Base-by-base conservation (phyloP, 306 rosid genomes). In the Acacia acuminata region DNA sequence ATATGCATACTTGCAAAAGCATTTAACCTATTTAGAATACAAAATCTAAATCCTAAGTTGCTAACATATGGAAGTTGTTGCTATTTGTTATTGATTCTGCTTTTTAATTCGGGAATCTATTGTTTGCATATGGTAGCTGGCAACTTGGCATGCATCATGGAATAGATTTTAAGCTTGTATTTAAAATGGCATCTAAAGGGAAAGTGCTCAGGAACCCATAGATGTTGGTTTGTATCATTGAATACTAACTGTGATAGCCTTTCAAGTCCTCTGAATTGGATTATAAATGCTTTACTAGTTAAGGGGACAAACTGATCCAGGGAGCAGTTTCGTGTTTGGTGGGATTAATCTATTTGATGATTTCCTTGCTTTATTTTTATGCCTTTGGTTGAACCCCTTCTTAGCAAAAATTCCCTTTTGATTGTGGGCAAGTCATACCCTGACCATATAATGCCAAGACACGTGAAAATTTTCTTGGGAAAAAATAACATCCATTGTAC, bases 161-260 rank as follows among this genome's bases (percentile, higher is more conserved):
- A 13, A 63, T 63, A 45, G 24, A 70, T 44, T 45, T 58, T 48
- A 47, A 45, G 22, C 4, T 72, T 19, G 42, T 70, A 32, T 12
- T 79, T 5, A 48, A 45, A 36, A 50, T 50, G 24, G 47, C 64
- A 40, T 72, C 72, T 73, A 20, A 25, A 4, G 42, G 48, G 36
- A 71, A 60, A n/a, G 51, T 80, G 40, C 5, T 45, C 36, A 8
- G 14, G 71, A 60, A 30, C 27, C 50, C 2, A 44, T 5, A 16
- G 43, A 63, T 69, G 53, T n/a, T 77, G 44, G 24, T 47, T 78
- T 34, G 20, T 43, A 78, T 78, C 51, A 22, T 50, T 79, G 22
- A 42, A 36, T 2, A 51, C 19, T 16, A 19, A 17, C 71, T 42
- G 43, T 42, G 48, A 45, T 60, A 61, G 73, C 73, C 65, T 42